Evolutionary conservation across 2,329 filamentous ascomycete genomes (phyloP), one percentile per base, ranked within the genome.

Genomic region (Curvularia sp.): DNA sequence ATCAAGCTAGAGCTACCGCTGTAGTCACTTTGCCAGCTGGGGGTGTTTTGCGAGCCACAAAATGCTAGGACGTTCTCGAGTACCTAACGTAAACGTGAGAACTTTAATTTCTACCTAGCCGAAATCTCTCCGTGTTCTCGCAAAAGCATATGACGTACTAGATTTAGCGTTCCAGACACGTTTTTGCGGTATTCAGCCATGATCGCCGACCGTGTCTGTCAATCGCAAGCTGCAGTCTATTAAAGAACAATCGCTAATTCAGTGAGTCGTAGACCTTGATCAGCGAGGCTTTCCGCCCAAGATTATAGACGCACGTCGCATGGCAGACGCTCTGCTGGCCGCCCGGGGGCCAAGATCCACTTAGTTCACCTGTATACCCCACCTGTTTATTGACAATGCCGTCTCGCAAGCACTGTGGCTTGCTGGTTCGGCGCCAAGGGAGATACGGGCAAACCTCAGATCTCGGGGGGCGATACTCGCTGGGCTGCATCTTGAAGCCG

Each of bases 381-480:
- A 39, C 41, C 52, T 38, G 52, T 49, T 53, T 50, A 55, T 39
- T 48, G 27, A 47, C 48, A 18, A 32, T 46, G 49, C 10, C 39
- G 18, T 47, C 43, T 47, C n/a, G 25, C 34, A 60, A 38, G 51
- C 36, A 41, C 28, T 47, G 57, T 61, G 63, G 63, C 63, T 63
- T 54, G 28, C 46, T 43, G 41, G 52, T 52, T 51, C 28, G 30
- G 21, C 39, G 42, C 21, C 25, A 41, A 49, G 42, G 58, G 34
- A 53, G 34, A 42, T 27, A 59, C 27, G 19, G 2, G 36, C 38
- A 25, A 36, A 59, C 49, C 49, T 50, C 27, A 53, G 45, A 42
- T 49, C 34, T 53, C 53, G 34, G 28, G 52, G 49, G 43, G 34
- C 28, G 47, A 34, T 42, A 53, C 41, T 28, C 5, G 18, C 23